Evolutionary conservation across 108 stramenopile genomes (phyloP).

Genomic region (Nitzschia palea): DNA sequence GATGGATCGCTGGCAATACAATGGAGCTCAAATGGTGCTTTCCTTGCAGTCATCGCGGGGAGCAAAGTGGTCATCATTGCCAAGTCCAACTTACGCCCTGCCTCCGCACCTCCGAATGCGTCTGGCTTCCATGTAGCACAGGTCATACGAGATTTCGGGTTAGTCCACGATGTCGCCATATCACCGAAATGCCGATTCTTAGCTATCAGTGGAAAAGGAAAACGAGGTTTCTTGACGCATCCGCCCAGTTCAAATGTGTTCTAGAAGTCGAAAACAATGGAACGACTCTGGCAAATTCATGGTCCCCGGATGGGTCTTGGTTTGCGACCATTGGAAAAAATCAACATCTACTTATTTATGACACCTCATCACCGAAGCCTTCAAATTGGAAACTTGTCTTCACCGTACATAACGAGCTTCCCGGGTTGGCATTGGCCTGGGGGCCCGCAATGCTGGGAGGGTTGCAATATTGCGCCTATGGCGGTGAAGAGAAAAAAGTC

Average conservation of each 20-base stretch:
- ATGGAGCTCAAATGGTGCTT: conserved; percentile 65
- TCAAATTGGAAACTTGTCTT: conserved; percentile 52
- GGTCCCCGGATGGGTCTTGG: conserved; percentile 60
- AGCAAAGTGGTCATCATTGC: conserved; percentile 51
- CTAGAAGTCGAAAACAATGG: conserved; percentile 15
- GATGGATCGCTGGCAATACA: conserved; percentile 48
- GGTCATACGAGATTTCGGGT: conserved; percentile 47
- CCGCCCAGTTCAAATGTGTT: conserved; percentile 33
- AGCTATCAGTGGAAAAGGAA: conserved; percentile 40
- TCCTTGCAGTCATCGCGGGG: conserved; percentile 45
- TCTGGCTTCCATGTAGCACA: conserved; percentile 55
- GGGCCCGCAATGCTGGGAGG: conserved; percentile 47
- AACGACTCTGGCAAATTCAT: conserved; percentile 35
- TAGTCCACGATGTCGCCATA: conserved; percentile 44
- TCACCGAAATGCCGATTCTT: conserved; percentile 49
- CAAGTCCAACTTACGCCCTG: conserved; percentile 13
- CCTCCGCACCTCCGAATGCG: conserved; percentile 34
- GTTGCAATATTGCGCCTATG: conserved; percentile 67
- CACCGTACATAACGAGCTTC: conserved; percentile 33
- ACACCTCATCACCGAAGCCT: conserved; percentile 32
- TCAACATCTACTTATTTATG: conserved; percentile 53
- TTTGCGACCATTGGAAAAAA: conserved; percentile 55
- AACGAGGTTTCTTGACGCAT: conserved; percentile 47
- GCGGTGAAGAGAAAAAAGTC: conserved; percentile 52
- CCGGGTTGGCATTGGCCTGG: conserved; percentile 68